These are phyloP conservation scores for Vaccinium darrowii DNA, from an alignment of 148 eudicot species.

Conservation along the genomic window DNA sequence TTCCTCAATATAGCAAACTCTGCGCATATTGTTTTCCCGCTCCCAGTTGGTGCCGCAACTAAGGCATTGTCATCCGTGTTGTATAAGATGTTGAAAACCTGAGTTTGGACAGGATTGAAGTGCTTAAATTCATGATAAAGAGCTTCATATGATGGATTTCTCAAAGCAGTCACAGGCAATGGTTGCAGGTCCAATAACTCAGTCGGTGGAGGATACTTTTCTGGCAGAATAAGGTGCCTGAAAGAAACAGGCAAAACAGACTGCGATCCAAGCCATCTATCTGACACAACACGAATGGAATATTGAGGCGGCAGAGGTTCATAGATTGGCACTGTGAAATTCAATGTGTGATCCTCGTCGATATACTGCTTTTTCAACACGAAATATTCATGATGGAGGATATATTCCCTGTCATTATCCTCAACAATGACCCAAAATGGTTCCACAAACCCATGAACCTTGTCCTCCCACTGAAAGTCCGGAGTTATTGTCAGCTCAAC, in stretches of 20 bases:
- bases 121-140: constrained; percentile 80
- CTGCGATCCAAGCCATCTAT: constrained; percentile 80
- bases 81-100: constrained; percentile 82
- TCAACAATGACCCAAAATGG: constrained; percentile 96
- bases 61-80: constrained; percentile 88
- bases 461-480: constrained; percentile 91
- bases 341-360: constrained; percentile 78
- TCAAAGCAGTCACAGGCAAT: constrained; percentile 83
- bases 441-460: constrained; percentile 85
- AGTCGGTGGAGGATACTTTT: constrained; percentile 91
- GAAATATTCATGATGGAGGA: constrained; percentile 89
- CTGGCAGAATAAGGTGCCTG: constrained; percentile 80
- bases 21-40: constrained; percentile 94
- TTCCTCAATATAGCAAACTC: constrained; percentile 85
- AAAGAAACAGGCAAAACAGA: constrained; percentile 90
- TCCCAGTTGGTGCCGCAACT: constrained; percentile 93
- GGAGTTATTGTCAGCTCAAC: constrained; percentile 90
- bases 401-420: constrained; percentile 87
- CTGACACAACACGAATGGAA: constrained; percentile 85
- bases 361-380: constrained; percentile 83
- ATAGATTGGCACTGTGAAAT: constrained; percentile 77
- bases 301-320: constrained; percentile 95
- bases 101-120: constrained; percentile 97
- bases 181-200: constrained; percentile 92
- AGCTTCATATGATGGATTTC: constrained; percentile 81